Evolutionary conservation across 2,329 filamentous ascomycete genomes (phyloP), one percentile per base, ranked within the genome.

Genomic region (Fusarium sp.): DNA sequence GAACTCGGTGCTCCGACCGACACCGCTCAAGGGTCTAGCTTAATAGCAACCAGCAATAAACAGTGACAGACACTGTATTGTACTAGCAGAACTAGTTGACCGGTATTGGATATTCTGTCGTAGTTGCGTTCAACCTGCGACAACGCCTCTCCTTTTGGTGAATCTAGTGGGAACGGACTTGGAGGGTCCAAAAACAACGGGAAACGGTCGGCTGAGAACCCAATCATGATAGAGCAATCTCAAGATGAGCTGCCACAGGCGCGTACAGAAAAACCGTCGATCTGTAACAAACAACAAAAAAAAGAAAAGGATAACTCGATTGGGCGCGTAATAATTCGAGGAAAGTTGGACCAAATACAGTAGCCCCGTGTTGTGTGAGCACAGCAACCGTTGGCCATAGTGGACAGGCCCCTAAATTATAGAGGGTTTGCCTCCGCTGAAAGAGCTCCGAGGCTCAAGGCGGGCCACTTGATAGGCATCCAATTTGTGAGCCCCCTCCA

Each of bases 1-100:
- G 20, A 60, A 67, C 53, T 63, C 44, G 66, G 66, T 43, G 37
- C 43, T 13, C 39, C 59, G 66, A 70, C 57, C 62, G 62, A 69
- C 66, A 67, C 62, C 49, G 62, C 66, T 70, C 57, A 49, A 46
- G 62, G 62, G 15, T 50, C 46, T 26, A 33, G 39, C 32, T n/a
- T 17, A 24, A 43, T 37, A 28, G 15, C 20, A 46, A 41, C 35
- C 33, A 26, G 14, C 41, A 48, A 51, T 28, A 56, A 40, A 67
- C 64, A 67, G 64, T 67, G 11, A 24, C 1, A 39, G 19, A 30
- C 65, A 68, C 66, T 68, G 66, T 68, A 65, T 52, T 40, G 46
- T 54, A 58, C 57, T 32, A 26, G 33, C n/a, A 32, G 37, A 30
- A 58, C 57, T 32, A 26, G 33, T 19, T 35, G 37, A 30, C 13